Evolutionary conservation across 257 asterid species (phyloP), one percentile per base, ranked within the genome.

Genomic region (Echium plantagineum): DNA sequence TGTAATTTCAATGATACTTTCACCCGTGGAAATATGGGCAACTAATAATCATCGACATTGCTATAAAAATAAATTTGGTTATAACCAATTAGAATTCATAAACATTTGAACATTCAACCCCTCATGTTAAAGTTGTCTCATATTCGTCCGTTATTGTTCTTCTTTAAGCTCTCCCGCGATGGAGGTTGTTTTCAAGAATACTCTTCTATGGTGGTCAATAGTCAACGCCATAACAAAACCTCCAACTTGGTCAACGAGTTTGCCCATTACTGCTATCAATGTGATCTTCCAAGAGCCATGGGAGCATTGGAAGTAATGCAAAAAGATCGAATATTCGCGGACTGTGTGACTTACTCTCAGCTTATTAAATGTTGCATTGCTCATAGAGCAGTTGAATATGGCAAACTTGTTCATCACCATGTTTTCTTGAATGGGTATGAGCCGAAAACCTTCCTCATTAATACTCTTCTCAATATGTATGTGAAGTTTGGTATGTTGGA

Each of bases 321-420:
- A 61, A 72, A 66, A 15, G 71, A 67, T 67, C 73, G 66, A 58
- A 51, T 90, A 47, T 80, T 83, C 79, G 96, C 94, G 13, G 80
- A 87, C 66, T 69, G 86, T 47, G 55, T 87, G 42, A 78, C 85
- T 20, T 90, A 87, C 35, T 57, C 87, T 7, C 93, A 87, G 77
- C 94, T 90, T 71, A 82, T 90, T 22, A 87, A 85, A 71, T 85
- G 96, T 68, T 90, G 98, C 69, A 72, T 85, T 61, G 72, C 89
- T 48, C 74, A 69, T 63, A 67, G 86, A 13, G 95, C 94, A 3
- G 28, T 87, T 52, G 67, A 72, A 61, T 78, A 80, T 51, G 96
- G 94, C 10, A 80, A 65, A 69, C 74, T 48, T 52, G 72, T 90
- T 46, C 95, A 85, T 62, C 70, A 42, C 28, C 95, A 87, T 61